Percentiles rank a stretch among this genome's conserved stretches.
These are phyloP conservation scores for Sporisorium sorghi DNA, from an alignment of 1,284 basidiomycete species.

Conservation along the genomic window DNA sequence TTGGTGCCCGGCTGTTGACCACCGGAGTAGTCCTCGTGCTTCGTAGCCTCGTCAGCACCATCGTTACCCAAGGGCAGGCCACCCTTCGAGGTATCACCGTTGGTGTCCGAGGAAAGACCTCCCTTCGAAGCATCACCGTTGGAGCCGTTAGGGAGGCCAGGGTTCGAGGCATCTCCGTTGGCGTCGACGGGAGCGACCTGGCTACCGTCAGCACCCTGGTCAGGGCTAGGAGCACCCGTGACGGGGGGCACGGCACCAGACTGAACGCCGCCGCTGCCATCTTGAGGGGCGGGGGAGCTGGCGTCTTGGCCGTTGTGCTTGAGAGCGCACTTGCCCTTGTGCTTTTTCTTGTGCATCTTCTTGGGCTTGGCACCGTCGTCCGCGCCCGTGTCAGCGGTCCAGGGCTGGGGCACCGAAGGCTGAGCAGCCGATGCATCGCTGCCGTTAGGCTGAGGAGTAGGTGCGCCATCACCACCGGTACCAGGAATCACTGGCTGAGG, in stretches of 20 bases:
- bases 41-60: background rate
- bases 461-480: background rate
- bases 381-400: background rate
- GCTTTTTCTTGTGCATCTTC: slow-evolving; percentile 34
- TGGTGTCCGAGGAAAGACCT: background rate
- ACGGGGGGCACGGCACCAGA: background rate
- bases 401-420: slow-evolving; percentile 1
- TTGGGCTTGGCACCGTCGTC: background rate
- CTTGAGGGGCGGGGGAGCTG: background rate
- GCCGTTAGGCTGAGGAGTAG: slow-evolving; percentile 2
- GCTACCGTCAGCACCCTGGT: background rate
- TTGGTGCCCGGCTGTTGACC: background rate
- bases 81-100: background rate
- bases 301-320: slow-evolving; percentile 9
- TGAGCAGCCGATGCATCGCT: background rate
- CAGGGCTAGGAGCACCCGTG: background rate
- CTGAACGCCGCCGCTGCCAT: background rate
- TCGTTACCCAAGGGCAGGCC: background rate
- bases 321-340: slow-evolving; percentile 18
- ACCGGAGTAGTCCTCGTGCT: background rate
- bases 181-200: background rate
- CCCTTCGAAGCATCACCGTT: background rate
- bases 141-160: background rate
- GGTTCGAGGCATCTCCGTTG: too few relatives aligned
- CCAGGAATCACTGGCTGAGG: background rate